Base-by-base conservation (phyloP, 1,139 yeast species). In the Kazachstania sp. region DNA sequence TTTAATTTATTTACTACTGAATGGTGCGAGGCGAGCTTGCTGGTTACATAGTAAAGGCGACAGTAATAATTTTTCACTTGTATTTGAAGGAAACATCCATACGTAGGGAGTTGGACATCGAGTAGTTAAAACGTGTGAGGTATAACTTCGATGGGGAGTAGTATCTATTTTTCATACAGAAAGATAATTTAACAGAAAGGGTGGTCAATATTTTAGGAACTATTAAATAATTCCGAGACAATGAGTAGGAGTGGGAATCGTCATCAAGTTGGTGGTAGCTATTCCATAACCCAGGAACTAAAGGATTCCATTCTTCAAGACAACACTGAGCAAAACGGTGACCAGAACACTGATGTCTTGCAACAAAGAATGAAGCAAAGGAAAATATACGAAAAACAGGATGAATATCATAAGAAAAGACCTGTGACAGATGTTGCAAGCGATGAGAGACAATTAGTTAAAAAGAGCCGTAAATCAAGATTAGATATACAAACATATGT, bases 331-430 rank as follows among this genome's bases (percentile, higher is more conserved):
- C 65, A 57, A 29, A 58, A 49, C 37, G 49, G 48, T 23, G 58
- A 48, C 39, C 46, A 46, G 18, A 45, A 51, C 15, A 8, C 23
- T 34, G 75, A 74, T 55, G 67, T 69, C 8, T 51, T 73, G 29
- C 60, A 59, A 23, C 65, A 66, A 19, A 59, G 64, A 30, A 57
- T 58, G 43, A 52, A 59, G 30, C 57, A 60, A 15, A 63, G 65
- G 45, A 58, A 71, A 0, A 60, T 67, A 35, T 59, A 53, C 39
- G 65, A 61, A 5, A 61, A 70, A 28, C 75, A 71, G 53, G 62
- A 67, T 34, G 72, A 68, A 1, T 75, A 76, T 54, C 75, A 72
- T 44, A 62, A 64, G 51, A 61, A 71, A 51, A 58, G 76, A 51
- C 65, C 68, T 50, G n/a, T 12, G 8, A n/a, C 26, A 13, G 40